phyloP scores from a whole-genome alignment of 345 rosid genomes.

The Pistacia atlantica region DNA sequence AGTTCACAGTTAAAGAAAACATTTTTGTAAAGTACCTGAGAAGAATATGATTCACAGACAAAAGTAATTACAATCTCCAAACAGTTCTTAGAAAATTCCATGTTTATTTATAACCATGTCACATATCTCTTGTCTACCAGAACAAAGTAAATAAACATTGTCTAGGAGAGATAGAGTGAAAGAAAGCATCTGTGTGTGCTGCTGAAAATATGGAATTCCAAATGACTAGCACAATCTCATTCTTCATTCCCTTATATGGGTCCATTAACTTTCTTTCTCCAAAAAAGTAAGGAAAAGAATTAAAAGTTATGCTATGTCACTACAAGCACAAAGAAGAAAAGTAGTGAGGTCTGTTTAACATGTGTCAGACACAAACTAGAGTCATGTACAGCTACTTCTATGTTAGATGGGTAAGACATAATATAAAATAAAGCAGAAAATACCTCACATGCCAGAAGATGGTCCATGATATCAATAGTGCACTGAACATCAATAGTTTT shows the following conservation, averaged over 20 bases:
- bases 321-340: not conserved
- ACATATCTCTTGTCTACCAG: not conserved
- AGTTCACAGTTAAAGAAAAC: not conserved
- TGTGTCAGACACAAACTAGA: not conserved
- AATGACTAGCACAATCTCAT: not conserved
- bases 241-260: not conserved
- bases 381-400: not conserved
- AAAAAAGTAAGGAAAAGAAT: not conserved
- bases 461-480: slow-evolving; percentile 91
- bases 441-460: slow-evolving; percentile 97
- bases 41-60: not conserved
- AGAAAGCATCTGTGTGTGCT: not conserved
- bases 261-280: not conserved
- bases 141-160: not conserved
- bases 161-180: not conserved
- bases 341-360: slow-evolving; percentile 1
- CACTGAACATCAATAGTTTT: slow-evolving; percentile 68
- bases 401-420: not conserved
- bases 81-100: not conserved
- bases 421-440: not conserved
- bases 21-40: not conserved
- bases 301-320: not conserved
- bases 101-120: not conserved
- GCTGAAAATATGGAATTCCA: not conserved
- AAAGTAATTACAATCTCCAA: not conserved